phyloP scores from a whole-genome alignment of 768 basidiomycete species.

The Russula sp. region DNA sequence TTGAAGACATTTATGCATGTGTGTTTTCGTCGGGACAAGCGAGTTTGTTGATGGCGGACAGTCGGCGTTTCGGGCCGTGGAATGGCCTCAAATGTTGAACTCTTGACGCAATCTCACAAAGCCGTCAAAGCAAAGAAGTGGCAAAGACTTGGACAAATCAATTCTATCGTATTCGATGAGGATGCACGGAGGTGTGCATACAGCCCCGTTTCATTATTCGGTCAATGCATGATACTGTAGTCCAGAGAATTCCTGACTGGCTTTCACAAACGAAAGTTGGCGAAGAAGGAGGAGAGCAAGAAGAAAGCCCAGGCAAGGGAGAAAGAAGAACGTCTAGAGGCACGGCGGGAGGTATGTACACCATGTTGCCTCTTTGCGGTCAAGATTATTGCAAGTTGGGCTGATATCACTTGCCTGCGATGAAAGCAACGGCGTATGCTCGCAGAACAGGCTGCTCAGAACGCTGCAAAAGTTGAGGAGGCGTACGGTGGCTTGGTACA shows the following conservation, averaged over 20 bases:
- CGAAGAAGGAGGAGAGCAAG: slow-evolving; percentile 69
- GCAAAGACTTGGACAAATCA: slow-evolving; percentile 58
- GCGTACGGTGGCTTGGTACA: slow-evolving; percentile 45
- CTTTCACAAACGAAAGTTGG: slow-evolving; percentile 87
- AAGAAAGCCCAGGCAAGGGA: slow-evolving; percentile 69
- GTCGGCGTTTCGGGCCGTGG: slow-evolving; percentile 4
- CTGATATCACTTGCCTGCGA: slow-evolving; percentile 20
- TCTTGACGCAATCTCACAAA: slow-evolving; percentile 56
- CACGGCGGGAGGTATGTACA: slow-evolving; percentile 64
- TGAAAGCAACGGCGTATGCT: slow-evolving; percentile 74
- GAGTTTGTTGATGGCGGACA: not conserved
- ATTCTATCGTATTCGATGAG: slow-evolving; percentile 83
- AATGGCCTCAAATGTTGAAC: slow-evolving; percentile 38
- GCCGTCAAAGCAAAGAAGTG: slow-evolving; percentile 62
- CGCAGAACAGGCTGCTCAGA: slow-evolving; percentile 68
- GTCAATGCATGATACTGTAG: not conserved
- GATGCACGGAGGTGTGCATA: slow-evolving; percentile 48
- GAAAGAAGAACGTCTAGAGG: slow-evolving; percentile 64
- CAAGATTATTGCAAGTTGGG: not conserved
- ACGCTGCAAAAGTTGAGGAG: slow-evolving; percentile 68
- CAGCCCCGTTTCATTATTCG: not conserved
- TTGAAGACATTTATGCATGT: not conserved
- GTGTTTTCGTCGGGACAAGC: not conserved
- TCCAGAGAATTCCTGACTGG: slow-evolving; percentile 84
- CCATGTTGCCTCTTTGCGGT: not conserved